Percentiles rank a stretch among this genome's conserved stretches.
These are phyloP conservation scores for Globisporangium nagaii DNA, from an alignment of 352 stramenopile genomes.

Conservation along the genomic window DNA sequence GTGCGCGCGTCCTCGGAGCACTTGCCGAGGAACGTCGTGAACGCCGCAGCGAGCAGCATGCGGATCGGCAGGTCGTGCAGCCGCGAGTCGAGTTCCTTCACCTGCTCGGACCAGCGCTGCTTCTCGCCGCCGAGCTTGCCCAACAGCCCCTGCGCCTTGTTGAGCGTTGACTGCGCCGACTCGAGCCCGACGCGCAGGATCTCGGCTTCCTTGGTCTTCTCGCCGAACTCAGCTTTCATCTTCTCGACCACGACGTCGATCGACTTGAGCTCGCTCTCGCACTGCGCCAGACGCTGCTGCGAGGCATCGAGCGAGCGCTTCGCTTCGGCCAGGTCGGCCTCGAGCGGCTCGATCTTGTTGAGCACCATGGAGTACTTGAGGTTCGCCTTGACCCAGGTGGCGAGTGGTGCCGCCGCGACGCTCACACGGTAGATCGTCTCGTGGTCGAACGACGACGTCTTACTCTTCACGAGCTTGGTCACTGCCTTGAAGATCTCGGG, in stretches of 20 bases:
- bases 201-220: constrained; percentile 92
- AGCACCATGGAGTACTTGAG: constrained; percentile 94
- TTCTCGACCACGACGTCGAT: constrained; percentile 86
- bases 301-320: constrained; percentile 83
- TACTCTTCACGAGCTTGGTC: constrained; percentile 91
- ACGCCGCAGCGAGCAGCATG: constrained; percentile 89
- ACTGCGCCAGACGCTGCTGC: constrained; percentile 83
- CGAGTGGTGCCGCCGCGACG: constrained; percentile 91
- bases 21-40: constrained; percentile 92
- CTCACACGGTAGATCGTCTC: constrained; percentile 93
- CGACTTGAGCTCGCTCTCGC: constrained; percentile 88
- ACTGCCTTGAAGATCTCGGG: constrained; percentile 89
- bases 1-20: constrained; percentile 85
- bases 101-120: constrained; percentile 87
- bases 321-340: constrained; percentile 88
- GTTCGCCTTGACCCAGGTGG: constrained; percentile 95
- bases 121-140: constrained; percentile 91
- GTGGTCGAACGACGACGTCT: constrained; percentile 91
- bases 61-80: constrained; percentile 83
- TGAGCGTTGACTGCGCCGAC: constrained; percentile 85
- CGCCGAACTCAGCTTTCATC: constrained; percentile 91
- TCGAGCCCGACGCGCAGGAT: constrained; percentile 86
- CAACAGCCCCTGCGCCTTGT: constrained; percentile 89
- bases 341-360: constrained; percentile 93
- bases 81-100: constrained; percentile 74